A percentile compares a stretch with the other conserved stretches of the same genome.
Conservation (phyloP, 331 rosid species). For the Malus hybrid region DNA sequence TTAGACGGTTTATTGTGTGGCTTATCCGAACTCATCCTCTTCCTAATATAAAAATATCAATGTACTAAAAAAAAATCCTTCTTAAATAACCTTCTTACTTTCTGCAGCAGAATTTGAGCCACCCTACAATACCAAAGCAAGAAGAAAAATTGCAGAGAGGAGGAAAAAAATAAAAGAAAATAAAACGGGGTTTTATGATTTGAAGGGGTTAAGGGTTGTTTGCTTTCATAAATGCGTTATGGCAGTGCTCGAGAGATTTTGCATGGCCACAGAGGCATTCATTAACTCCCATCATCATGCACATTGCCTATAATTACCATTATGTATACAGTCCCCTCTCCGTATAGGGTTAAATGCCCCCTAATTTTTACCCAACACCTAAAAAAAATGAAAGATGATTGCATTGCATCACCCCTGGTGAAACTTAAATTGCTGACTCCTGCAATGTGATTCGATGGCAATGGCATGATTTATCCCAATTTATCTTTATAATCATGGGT, state of each 20-base stretch:
- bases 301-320: conserved; percentile 86
- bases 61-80: too few relatives aligned
- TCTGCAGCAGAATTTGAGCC: too few relatives aligned
- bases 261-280: conserved; percentile 72
- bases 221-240: conserved; percentile 54
- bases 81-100: too few relatives aligned
- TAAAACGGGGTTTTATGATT: conserved; percentile 37
- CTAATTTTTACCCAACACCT: background rate
- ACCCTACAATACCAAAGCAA: too few relatives aligned
- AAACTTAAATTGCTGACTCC: conserved; percentile 15
- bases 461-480: conserved; percentile 17
- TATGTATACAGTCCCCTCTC: conserved; percentile 40
- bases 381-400: background rate
- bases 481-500: conserved; percentile 9
- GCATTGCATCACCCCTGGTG: conserved; percentile 13
- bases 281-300: conserved; percentile 73
- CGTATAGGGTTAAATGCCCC: conserved; percentile 34
- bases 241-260: conserved; percentile 45
- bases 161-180: background rate
- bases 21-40: too few relatives aligned
- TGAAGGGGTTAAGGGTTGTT: conserved; percentile 28
- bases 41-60: too few relatives aligned
- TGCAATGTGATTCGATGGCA: conserved; percentile 31
- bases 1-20: too few relatives aligned
- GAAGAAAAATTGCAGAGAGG: too few relatives aligned